phyloP scores from a whole-genome alignment of 2,329 filamentous ascomycete species.

The Xylariaceae sp. region DNA sequence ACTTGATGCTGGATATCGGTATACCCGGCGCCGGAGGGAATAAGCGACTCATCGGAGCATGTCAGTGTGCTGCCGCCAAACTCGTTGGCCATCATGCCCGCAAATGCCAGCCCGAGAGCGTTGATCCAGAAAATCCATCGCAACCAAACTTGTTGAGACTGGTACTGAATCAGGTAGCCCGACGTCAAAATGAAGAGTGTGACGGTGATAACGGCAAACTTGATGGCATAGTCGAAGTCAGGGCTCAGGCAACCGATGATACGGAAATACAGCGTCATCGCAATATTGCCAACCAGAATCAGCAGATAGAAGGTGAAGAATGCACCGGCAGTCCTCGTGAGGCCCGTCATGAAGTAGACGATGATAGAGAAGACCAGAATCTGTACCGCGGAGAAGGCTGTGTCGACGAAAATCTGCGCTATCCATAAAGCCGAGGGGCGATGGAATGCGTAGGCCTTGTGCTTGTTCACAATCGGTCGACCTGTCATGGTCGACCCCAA shows the following conservation, averaged over 20 bases:
- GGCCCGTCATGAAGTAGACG: conserved; percentile 70
- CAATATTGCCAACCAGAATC: conserved; percentile 59
- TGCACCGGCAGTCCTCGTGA: conserved; percentile 61
- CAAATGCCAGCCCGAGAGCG: conserved; percentile 66
- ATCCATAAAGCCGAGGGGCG: conserved; percentile 77
- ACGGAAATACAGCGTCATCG: conserved; percentile 72
- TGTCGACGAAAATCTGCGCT: conserved; percentile 73
- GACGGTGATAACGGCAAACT: conserved; percentile 71
- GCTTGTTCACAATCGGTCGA: conserved; percentile 73
- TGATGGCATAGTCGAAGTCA: conserved; percentile 80
- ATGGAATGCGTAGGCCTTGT: conserved; percentile 76
- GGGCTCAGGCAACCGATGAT: conserved; percentile 68
- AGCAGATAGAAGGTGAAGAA: conserved; percentile 74
- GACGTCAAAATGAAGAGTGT: conserved; percentile 75
- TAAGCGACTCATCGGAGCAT: conserved; percentile 59
- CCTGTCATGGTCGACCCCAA: conserved; percentile 68
- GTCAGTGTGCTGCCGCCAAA: conserved; percentile 62
- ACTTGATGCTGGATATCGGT: conserved; percentile 66
- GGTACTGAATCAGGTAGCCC: conserved; percentile 78
- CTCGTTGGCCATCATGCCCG: conserved; percentile 79
- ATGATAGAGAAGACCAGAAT: conserved; percentile 68
- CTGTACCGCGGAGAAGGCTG: conserved; percentile 61
- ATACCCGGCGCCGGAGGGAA: conserved; percentile 66
- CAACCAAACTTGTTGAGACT: conserved; percentile 66
- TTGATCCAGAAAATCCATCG: conserved; percentile 78